Conservation (phyloP, 1,284 basidiomycete genomes). For the Naganishia sp. region DNA sequence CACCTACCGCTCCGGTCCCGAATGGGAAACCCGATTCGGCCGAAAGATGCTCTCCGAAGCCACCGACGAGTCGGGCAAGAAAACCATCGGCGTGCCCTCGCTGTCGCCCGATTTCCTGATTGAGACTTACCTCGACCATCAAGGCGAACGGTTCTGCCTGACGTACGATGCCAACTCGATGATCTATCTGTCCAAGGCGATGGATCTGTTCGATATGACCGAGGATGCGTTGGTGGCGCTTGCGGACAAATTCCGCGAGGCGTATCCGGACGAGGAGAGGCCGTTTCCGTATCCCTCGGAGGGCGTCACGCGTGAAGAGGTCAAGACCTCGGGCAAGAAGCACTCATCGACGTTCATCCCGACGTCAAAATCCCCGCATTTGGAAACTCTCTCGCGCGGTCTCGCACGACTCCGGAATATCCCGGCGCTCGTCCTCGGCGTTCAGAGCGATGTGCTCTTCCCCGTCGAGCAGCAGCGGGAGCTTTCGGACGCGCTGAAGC, state of each 20-base stretch:
- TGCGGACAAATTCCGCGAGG: slow-evolving; percentile 49
- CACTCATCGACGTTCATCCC: slow-evolving; percentile 57
- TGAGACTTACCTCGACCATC: slow-evolving; percentile 98
- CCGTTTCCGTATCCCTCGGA: slow-evolving; percentile 49
- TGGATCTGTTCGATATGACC: slow-evolving; percentile 99
- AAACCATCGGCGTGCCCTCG: slow-evolving; percentile 61
- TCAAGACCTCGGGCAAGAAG: slow-evolving; percentile 34
- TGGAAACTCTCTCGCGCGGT: slow-evolving; percentile 79
- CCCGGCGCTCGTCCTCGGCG: slow-evolving; percentile 85
- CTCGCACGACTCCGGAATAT: slow-evolving; percentile 73
- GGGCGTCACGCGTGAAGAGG: slow-evolving; percentile 8
- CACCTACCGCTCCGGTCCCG: slow-evolving; percentile 96
- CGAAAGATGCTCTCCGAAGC: slow-evolving; percentile 57
- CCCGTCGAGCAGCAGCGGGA: slow-evolving; percentile 97
- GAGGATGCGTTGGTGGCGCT: slow-evolving; percentile 72
- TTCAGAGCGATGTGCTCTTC: slow-evolving; percentile 95
- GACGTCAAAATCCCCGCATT: slow-evolving; percentile 64
- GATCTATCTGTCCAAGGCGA: slow-evolving; percentile 97
- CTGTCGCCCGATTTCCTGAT: slow-evolving; percentile 97
- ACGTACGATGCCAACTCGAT: slow-evolving; percentile 99
- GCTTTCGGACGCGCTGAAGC: slow-evolving; percentile 84
- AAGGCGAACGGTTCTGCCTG: slow-evolving; percentile 95
- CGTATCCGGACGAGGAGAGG: slow-evolving; percentile 43
- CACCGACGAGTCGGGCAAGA: slow-evolving; percentile 40
- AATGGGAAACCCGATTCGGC: slow-evolving; percentile 97